Conservation (phyloP, 2,329 filamentous ascomycete species). For the Xylogone sp. region DNA sequence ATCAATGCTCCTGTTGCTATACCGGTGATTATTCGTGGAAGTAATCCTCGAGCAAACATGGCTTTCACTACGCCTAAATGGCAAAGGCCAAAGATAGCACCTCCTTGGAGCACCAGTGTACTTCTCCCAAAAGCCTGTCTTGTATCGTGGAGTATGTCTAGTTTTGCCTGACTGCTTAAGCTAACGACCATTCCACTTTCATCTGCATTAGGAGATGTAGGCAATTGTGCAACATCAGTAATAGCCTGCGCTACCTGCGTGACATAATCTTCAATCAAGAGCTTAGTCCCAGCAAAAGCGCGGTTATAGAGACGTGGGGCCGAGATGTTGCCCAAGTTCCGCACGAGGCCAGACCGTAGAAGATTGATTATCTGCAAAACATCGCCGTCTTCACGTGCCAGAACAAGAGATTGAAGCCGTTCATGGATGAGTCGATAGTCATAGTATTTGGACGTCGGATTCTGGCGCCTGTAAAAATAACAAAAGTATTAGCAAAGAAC, state of each 20-base stretch:
- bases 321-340: constrained; percentile 90
- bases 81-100: constrained; percentile 86
- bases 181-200: constrained; percentile 34
- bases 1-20: constrained; percentile 89
- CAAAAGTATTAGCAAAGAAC: constrained; percentile 9
- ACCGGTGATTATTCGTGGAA: constrained; percentile 88
- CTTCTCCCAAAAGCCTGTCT: constrained; percentile 84
- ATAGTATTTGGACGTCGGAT: constrained; percentile 76
- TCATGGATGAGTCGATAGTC: constrained; percentile 82
- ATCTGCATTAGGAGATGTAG: constrained; percentile 46
- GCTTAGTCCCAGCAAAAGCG: constrained; percentile 84
- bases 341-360: constrained; percentile 72
- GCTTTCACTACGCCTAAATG: constrained; percentile 90
- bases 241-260: constrained; percentile 78
- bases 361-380: constrained; percentile 73
- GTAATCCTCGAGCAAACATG: constrained; percentile 71
- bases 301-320: constrained; percentile 77
- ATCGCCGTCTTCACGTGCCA: constrained; percentile 67
- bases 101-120: constrained; percentile 82
- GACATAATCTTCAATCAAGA: constrained; percentile 87
- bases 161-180: constrained; percentile 50
- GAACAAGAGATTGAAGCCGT: constrained; percentile 66
- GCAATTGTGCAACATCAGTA: constrained; percentile 67
- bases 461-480: constrained; percentile 62
- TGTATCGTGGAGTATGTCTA: constrained; percentile 83